phyloP scores from a whole-genome alignment of 345 rosid species.

The Mercurialis annua region DNA sequence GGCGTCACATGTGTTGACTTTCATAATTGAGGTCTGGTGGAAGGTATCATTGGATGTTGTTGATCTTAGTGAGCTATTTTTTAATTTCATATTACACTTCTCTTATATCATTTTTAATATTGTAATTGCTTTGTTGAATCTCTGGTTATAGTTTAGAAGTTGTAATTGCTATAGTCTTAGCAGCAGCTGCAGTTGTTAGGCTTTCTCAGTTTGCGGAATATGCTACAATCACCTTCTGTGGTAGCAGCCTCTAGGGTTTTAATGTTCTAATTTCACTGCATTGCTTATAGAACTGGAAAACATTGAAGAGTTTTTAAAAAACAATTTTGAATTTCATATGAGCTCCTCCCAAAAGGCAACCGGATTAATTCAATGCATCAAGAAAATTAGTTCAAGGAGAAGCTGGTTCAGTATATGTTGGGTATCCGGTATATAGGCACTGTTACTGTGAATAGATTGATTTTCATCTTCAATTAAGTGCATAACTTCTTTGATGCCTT shows the following conservation, averaged over 20 bases:
- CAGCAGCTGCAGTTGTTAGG: conserved; percentile 33
- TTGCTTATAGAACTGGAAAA: conserved; percentile 23
- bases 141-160: conserved; percentile 14
- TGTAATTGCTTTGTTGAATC: not conserved
- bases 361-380: conserved; percentile 37
- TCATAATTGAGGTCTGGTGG: too few relatives aligned
- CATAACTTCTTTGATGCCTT: not conserved
- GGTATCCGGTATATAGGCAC: conserved; percentile 39
- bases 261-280: not conserved
- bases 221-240: not conserved
- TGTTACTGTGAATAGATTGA: conserved; percentile 49
- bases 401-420: conserved; percentile 44
- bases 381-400: conserved; percentile 57
- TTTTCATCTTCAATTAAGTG: conserved; percentile 37
- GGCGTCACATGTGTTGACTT: too few relatives aligned
- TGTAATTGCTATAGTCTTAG: conserved; percentile 29
- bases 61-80: too few relatives aligned
- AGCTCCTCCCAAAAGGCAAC: conserved; percentile 48
- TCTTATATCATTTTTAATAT: not conserved
- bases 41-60: too few relatives aligned
- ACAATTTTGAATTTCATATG: conserved; percentile 37
- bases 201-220: conserved; percentile 33
- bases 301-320: conserved; percentile 29
- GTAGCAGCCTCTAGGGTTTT: not conserved
- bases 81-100: too few relatives aligned